Evolutionary conservation across 1,284 basidiomycete species (phyloP).

Genomic region (Ganoderma lucidum): DNA sequence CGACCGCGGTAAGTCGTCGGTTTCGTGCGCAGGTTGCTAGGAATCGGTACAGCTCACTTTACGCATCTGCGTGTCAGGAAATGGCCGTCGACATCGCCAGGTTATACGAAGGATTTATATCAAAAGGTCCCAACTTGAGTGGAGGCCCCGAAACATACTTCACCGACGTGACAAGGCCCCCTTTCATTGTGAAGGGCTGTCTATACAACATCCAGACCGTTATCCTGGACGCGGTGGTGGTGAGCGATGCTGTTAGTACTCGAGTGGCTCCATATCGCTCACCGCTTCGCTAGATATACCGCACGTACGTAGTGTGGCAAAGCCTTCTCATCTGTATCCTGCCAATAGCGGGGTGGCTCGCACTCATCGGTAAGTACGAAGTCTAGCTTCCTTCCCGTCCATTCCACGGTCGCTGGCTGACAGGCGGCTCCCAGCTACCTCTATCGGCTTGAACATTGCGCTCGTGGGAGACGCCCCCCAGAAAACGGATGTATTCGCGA

Average conservation of each 20-base stretch:
- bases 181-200: conserved; percentile 16
- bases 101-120: not conserved
- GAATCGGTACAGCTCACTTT: no score
- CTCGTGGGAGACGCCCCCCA: conserved; percentile 36
- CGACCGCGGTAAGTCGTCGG: no score
- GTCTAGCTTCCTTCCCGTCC: not conserved
- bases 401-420: conserved; percentile 46
- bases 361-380: conserved; percentile 34
- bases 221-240: conserved; percentile 11
- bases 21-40: no score
- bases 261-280: not conserved
- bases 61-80: conserved; percentile 26
- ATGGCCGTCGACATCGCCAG: conserved; percentile 33
- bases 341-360: conserved; percentile 28
- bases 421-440: conserved; percentile 51
- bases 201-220: conserved; percentile 3
- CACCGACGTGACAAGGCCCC: conserved; percentile 35
- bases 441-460: conserved; percentile 25
- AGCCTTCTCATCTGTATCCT: conserved; percentile 34
- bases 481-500: conserved; percentile 33
- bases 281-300: not conserved
- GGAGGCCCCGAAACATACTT: conserved; percentile 35
- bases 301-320: conserved; percentile 41
- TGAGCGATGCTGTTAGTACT: not conserved
- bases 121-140: not conserved